phyloP scores from a whole-genome alignment of 805 yeast species.

The Candida yuanshanica region DNA sequence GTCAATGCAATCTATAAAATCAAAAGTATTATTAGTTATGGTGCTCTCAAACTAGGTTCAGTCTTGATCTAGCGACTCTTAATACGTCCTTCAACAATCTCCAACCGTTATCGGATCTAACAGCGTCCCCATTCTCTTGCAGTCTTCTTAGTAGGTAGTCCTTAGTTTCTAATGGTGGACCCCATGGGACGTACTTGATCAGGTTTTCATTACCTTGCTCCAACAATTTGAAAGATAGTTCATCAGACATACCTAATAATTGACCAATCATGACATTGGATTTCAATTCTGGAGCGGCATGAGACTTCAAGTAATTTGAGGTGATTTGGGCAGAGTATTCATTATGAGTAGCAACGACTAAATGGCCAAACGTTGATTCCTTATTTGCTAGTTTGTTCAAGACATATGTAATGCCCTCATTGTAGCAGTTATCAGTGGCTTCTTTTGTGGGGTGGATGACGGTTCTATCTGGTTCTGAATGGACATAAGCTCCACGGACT shows the following conservation, averaged over 20 bases:
- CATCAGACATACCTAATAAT: constrained; percentile 93
- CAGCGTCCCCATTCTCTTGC: constrained; percentile 96
- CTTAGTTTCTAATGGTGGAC: constrained; percentile 90
- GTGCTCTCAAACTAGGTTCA: constrained; percentile 2
- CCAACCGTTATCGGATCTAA: constrained; percentile 77
- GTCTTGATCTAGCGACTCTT: constrained; percentile 29
- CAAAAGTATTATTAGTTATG: neutral
- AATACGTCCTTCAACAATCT: constrained; percentile 56
- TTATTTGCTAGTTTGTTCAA: constrained; percentile 43
- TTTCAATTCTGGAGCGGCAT: constrained; percentile 26
- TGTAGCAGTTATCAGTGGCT: constrained; percentile 75
- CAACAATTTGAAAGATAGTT: constrained; percentile 71
- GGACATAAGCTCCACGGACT: constrained; percentile 94
- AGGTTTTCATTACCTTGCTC: constrained; percentile 61
- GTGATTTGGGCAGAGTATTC: constrained; percentile 70
- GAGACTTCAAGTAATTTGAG: constrained; percentile 44
- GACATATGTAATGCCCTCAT: constrained; percentile 59
- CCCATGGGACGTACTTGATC: constrained; percentile 96
- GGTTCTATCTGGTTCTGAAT: constrained; percentile 71
- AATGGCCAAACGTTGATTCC: constrained; percentile 57
- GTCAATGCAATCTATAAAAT: neutral
- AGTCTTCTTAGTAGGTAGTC: constrained; percentile 83
- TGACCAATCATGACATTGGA: constrained; percentile 82
- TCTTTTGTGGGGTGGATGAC: constrained; percentile 72
- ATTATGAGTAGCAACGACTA: constrained; percentile 91